phyloP scores from a whole-genome alignment of 495 filamentous ascomycete species.

The Letharia columbiana region DNA sequence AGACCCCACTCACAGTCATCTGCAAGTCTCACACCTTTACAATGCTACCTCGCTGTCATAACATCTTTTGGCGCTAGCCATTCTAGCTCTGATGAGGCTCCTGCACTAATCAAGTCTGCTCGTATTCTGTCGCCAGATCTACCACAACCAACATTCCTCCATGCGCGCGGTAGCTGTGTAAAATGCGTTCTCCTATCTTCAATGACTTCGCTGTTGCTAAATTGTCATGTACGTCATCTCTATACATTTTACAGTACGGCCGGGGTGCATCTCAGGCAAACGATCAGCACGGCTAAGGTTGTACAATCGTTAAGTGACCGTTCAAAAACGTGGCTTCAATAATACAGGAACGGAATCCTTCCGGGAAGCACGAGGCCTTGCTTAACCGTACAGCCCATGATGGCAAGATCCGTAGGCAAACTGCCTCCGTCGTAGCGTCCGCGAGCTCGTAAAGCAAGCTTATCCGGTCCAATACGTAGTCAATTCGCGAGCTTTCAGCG shows the following conservation, averaged over 20 bases:
- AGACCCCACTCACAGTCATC: background rate
- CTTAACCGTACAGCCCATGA: background rate
- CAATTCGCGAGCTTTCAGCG: background rate
- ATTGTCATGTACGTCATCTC: background rate
- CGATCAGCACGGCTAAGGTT: slow-evolving; percentile 1
- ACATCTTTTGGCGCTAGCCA: background rate
- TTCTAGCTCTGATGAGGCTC: background rate
- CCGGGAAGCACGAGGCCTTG: slow-evolving; percentile 1
- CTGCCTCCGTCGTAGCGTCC: background rate
- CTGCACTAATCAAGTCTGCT: background rate
- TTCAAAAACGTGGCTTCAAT: background rate
- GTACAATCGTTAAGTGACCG: background rate
- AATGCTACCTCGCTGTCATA: background rate
- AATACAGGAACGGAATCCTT: slow-evolving; percentile 10
- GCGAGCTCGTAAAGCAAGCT: background rate
- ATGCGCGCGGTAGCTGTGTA: background rate
- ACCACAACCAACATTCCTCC: background rate
- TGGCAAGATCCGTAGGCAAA: background rate
- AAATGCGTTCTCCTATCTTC: background rate
- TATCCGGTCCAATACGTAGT: background rate
- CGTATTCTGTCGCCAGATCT: background rate
- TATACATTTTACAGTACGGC: background rate
- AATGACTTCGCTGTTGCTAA: background rate
- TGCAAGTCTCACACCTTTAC: background rate
- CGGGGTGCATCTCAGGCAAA: background rate